These are phyloP conservation scores for Lagenaria siceraria DNA, from an alignment of 306 rosid species.

Conservation along the genomic window DNA sequence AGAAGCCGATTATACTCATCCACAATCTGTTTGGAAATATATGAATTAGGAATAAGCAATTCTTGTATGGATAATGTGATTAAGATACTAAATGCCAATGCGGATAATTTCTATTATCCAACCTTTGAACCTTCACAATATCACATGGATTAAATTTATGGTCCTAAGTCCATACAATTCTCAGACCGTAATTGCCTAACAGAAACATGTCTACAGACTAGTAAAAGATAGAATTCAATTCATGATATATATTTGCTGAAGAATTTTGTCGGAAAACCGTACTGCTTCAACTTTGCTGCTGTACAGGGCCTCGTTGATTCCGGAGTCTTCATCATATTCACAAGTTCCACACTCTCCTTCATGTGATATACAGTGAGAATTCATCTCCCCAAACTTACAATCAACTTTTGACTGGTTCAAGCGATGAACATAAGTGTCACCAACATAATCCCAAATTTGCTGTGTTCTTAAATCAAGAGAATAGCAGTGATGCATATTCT, in stretches of 20 bases:
- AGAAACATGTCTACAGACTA: not conserved
- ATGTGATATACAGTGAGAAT: slow-evolving; percentile 31
- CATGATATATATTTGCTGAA: not conserved
- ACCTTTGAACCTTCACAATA: not conserved
- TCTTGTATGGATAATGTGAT: slow-evolving; percentile 1
- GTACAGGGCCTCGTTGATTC: slow-evolving; percentile 61
- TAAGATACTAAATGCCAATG: not conserved
- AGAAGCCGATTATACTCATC: slow-evolving; percentile 86
- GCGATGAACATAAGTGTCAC: slow-evolving; percentile 78
- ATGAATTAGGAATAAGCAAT: not conserved
- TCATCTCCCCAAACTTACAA: slow-evolving; percentile 50
- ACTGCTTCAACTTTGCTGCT: slow-evolving; percentile 90
- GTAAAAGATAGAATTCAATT: not conserved
- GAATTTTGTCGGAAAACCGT: slow-evolving; percentile 17
- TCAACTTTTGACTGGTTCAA: slow-evolving; percentile 80
- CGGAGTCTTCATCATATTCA: slow-evolving; percentile 56
- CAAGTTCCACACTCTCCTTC: slow-evolving; percentile 67
- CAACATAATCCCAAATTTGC: slow-evolving; percentile 96
- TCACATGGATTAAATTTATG: not conserved
- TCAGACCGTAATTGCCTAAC: not conserved
- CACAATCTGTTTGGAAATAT: slow-evolving; percentile 51
- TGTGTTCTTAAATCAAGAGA: slow-evolving; percentile 81
- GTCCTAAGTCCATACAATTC: not conserved
- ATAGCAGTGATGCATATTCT: slow-evolving; percentile 80
- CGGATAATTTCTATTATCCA: not conserved